Evolutionary conservation across 108 stramenopile genomes (phyloP), one percentile per base, ranked within the genome.

Genomic region (Tribonema minus): DNA sequence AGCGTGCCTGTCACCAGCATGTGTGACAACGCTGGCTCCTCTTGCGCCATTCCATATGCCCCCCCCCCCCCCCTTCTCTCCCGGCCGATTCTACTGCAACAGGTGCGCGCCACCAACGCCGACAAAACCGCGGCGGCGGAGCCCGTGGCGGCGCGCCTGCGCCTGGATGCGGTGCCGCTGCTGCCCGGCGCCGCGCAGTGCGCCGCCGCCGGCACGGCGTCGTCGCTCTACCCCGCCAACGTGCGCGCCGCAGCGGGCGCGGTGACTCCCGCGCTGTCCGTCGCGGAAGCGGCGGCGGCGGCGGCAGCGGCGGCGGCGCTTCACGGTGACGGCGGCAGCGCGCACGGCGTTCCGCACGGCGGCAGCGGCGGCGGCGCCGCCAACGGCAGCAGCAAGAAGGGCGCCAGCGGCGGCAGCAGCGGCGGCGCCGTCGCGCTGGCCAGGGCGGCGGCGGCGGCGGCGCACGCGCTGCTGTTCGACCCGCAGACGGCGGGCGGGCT

Each of bases 401-500:
- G n/a, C n/a, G n/a, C n/a, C n/a, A n/a, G 40, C 32, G 67, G 54
- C 1, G 59, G 58, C 15, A 3, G 68, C 30, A 5, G 40, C 20
- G 28, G 67, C 39, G 41, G 60, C 5, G 70, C 9, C 38, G 26
- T 30, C 15, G 23, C 30, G 46, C 6, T 23, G 1, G 20, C 3
- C 2, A 26, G 59, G 59, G 2, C 23, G 2, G 29, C 58, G 29
- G 27, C n/a, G 46, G 54, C 46, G 29, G 27, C 15, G 26, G 26
- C 23, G 9, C 4, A 37, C 15, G 60, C 60, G 54, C 9, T 75
- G 2, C 30, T 66, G 25, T 75, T 75, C 58, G 74, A 66, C 7
- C 72, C 72, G 27, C 89, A 91, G 73, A 91, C 90, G 7, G 70
- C 86, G 4, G 90, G 90, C 0, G 90, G 90, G 20, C 85, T 91